Conservation (phyloP, 441 rosid genomes). For the Gossypium aridum region DNA sequence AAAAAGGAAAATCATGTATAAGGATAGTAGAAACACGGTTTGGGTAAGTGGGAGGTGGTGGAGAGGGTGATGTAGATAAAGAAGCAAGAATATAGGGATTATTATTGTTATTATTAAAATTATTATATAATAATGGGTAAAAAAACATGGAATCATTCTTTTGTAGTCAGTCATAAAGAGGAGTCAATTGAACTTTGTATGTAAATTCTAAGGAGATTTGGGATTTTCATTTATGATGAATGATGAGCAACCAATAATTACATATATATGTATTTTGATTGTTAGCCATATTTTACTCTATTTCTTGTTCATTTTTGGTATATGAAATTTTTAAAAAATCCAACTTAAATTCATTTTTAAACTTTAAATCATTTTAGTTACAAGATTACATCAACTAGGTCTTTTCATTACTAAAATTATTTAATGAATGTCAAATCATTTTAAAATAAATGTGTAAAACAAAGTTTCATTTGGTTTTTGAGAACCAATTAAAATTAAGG, state of each 20-base stretch:
- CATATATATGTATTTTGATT: neutral
- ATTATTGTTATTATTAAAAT: no score
- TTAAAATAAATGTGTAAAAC: no score
- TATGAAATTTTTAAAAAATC: no score
- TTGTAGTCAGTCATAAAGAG: slow-evolving; percentile 37
- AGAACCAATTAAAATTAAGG: no score
- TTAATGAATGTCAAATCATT: no score
- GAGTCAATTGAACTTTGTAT: slow-evolving; percentile 12
- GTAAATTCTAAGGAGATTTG: slow-evolving; percentile 24
- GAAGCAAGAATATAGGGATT: slow-evolving; percentile 7
- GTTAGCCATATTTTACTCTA: neutral
- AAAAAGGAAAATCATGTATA: neutral
- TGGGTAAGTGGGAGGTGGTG: neutral
- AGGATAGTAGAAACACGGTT: slow-evolving; percentile 16
- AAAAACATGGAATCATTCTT: slow-evolving; percentile 28
- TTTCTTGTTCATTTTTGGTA: neutral
- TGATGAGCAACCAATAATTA: slow-evolving; percentile 22
- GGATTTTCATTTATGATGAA: slow-evolving; percentile 20
- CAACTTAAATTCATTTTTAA: no score
- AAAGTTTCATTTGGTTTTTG: no score
- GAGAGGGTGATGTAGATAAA: slow-evolving; percentile 30
- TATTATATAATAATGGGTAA: neutral
- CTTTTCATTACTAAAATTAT: no score
- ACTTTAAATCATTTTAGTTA: no score
- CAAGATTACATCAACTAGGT: no score